Evolutionary conservation across 768 basidiomycete species (phyloP), one percentile per base, ranked within the genome.

Genomic region (Podaxis sp.): DNA sequence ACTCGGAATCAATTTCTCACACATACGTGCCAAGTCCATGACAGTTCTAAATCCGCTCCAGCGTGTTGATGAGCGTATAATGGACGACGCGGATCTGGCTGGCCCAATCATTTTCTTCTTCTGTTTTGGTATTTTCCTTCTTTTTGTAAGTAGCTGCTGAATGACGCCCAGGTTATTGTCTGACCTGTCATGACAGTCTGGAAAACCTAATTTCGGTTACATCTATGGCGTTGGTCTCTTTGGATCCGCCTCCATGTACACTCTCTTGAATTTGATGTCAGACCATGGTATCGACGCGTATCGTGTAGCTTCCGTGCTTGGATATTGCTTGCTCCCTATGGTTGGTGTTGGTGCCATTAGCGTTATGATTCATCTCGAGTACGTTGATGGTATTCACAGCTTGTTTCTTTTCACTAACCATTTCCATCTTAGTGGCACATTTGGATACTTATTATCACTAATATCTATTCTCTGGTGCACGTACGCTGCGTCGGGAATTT

Each of bases 61-160:
- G 63, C 81, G 80, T 55, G 85, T 96, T 36, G 90, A 97, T 65
- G 92, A 90, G 65, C 89, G 84, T 63, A 99, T 99, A 64, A 99
- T 99, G 97, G 97, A 99, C 75, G 97, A 99, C 69, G 96, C 96
- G 22, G 97, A 99, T 77, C 83, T 99, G 33, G 95, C 96, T 8
- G 97, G 97, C 0, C 97, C 97, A 8, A 85, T 98, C 52, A 85
- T 98, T 4, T 98, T 98, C 78, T 90, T 90, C 72, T 93, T 99
- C 73, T 93, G 93, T 69, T 99, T 99, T 73, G 97, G 90, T 12
- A 89, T 92, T 46, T 94, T 92, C 70, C 83, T 99, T 1, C 85
- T 99, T 55, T 85, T 99, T 65, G 97, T 98, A 62, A 70, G 95
- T 86, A 52, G 15, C 53, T 44, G 26, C 38, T 33, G 55, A 28